Percentiles rank a stretch among this genome's conserved stretches.
phyloP scores from a whole-genome alignment of 306 rosid species.

The Cicer arietinum region DNA sequence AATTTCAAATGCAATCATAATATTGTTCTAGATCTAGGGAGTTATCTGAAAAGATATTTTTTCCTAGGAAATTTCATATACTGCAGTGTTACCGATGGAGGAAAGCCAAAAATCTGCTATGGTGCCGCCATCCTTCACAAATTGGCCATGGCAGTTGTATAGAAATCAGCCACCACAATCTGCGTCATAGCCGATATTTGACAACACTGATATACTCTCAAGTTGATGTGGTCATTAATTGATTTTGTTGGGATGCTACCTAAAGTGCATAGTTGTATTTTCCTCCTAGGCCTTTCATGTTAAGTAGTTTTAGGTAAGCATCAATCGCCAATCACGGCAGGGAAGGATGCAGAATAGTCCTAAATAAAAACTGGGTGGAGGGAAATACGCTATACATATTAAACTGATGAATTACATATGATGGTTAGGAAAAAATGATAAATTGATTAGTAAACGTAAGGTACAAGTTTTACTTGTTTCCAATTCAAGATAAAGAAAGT shows the following conservation, averaged over 20 bases:
- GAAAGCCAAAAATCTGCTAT: too few species aligned
- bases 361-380: neutral
- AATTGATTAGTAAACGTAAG: neutral
- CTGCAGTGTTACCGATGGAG: neutral
- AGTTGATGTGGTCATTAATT: neutral
- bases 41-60: neutral
- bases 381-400: neutral
- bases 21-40: slow-evolving; percentile 16
- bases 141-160: too few species aligned
- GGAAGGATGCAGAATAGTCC: slow-evolving; percentile 6
- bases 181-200: too few species aligned
- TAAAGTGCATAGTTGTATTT: slow-evolving; percentile 16
- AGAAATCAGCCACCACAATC: too few species aligned
- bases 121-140: too few species aligned
- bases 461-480: slow-evolving; percentile 7
- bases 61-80: neutral
- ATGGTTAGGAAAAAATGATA: neutral
- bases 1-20: slow-evolving; percentile 11
- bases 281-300: slow-evolving; percentile 22
- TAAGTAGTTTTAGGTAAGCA: slow-evolving; percentile 1
- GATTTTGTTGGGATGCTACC: slow-evolving; percentile 3
- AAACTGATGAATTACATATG: slow-evolving; percentile 4
- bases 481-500: slow-evolving; percentile 14
- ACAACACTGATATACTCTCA: neutral
- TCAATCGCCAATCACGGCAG: neutral